Conservation (phyloP, 2,329 filamentous ascomycete genomes). For the Scopulariopsis brevicaulis region DNA sequence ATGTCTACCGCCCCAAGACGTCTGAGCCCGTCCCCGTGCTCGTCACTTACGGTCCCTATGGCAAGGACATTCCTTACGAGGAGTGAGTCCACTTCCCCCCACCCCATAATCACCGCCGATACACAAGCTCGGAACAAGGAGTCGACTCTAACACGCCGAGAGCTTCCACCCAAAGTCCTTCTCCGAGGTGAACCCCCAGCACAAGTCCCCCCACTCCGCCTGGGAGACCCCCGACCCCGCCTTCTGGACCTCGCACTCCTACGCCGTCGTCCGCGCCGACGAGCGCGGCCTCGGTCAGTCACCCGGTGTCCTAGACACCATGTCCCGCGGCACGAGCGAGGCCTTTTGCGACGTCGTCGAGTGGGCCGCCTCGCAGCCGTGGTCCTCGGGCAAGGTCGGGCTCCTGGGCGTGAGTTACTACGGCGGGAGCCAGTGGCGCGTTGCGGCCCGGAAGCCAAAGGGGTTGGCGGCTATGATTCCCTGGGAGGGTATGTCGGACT, state of each 20-base stretch:
- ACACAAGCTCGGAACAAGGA: no score
- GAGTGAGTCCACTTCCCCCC: conserved; percentile 19
- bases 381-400: conserved; percentile 34
- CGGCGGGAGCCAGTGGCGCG: conserved; percentile 30
- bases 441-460: conserved; percentile 30
- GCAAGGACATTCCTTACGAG: conserved; percentile 59
- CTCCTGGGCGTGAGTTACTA: conserved; percentile 35
- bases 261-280: conserved; percentile 42
- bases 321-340: conserved; percentile 34
- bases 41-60: conserved; percentile 63
- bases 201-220: conserved; percentile 39
- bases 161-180: conserved; percentile 28
- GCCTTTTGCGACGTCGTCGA: conserved; percentile 34
- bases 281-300: conserved; percentile 36
- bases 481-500: conserved; percentile 42
- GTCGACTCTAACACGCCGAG: not conserved
- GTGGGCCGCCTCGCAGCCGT: conserved; percentile 32
- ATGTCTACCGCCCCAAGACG: conserved; percentile 23
- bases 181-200: conserved; percentile 38
- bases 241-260: conserved; percentile 43
- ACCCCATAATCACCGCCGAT: no score
- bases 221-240: conserved; percentile 49
- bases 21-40: conserved; percentile 38
- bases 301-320: conserved; percentile 33
- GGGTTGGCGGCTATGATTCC: conserved; percentile 33